phyloP scores from a whole-genome alignment of 768 basidiomycete genomes.

The Termitomyces sp. region DNA sequence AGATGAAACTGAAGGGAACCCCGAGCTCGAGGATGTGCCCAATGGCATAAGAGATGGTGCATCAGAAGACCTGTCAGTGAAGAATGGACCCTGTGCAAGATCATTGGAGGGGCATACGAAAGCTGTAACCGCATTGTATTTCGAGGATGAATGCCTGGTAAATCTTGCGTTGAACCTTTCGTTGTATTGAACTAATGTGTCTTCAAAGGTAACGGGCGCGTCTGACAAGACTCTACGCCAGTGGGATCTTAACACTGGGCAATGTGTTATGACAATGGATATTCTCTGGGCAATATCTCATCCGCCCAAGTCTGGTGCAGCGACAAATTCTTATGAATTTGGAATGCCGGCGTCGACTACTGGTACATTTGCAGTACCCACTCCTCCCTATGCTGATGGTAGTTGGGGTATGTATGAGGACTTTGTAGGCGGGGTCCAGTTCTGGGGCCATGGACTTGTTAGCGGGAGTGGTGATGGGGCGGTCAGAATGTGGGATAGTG shows the following conservation, averaged over 20 bases:
- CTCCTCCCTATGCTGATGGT: slow-evolving; percentile 84
- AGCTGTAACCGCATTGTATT: slow-evolving; percentile 89
- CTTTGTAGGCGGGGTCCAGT: slow-evolving; percentile 96
- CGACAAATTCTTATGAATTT: slow-evolving; percentile 44
- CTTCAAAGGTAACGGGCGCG: slow-evolving; percentile 83
- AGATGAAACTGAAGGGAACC: slow-evolving; percentile 45
- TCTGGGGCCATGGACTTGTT: slow-evolving; percentile 97
- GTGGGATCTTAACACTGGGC: slow-evolving; percentile 96
- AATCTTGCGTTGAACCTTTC: slow-evolving; percentile 17
- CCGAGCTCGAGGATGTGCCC: slow-evolving; percentile 29
- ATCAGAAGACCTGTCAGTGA: slow-evolving; percentile 28
- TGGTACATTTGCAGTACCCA: slow-evolving; percentile 74
- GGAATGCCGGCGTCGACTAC: slow-evolving; percentile 39
- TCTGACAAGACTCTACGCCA: slow-evolving; percentile 98
- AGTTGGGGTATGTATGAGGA: slow-evolving; percentile 95
- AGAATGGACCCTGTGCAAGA: slow-evolving; percentile 60
- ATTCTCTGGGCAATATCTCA: slow-evolving; percentile 99
- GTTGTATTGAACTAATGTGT: slow-evolving; percentile 12
- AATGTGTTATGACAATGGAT: slow-evolving; percentile 99
- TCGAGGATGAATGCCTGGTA: slow-evolving; percentile 92
- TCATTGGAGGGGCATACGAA: slow-evolving; percentile 89
- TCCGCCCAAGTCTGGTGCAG: slow-evolving; percentile 44
- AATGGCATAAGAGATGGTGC: slow-evolving; percentile 35
- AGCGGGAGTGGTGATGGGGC: slow-evolving; percentile 97
- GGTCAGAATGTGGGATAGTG: slow-evolving; percentile 99